Conservation (phyloP, 192 early-diverging fungal species). For the Chytriomyces sp. region DNA sequence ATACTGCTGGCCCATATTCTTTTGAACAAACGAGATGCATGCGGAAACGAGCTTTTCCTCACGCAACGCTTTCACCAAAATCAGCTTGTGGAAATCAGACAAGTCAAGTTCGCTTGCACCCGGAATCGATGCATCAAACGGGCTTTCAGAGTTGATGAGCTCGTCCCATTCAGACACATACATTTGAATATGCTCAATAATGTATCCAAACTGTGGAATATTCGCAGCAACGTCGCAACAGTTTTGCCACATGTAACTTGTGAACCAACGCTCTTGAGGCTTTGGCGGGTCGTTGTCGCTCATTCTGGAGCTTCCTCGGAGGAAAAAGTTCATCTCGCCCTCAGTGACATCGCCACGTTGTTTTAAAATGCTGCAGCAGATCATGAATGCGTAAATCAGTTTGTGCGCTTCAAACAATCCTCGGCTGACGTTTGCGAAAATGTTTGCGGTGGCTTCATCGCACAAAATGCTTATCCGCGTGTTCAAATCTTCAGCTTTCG, state of each 20-base stretch:
- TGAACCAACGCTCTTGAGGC: constrained; percentile 55
- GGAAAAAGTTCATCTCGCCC: constrained; percentile 64
- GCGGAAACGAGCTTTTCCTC: constrained; percentile 62
- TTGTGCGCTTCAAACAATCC: constrained; percentile 69
- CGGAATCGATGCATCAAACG: constrained; percentile 45
- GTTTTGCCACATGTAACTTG: constrained; percentile 62
- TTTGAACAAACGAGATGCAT: constrained; percentile 58
- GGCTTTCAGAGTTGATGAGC: constrained; percentile 51
- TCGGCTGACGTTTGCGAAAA: constrained; percentile 64
- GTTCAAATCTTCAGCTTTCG: constrained; percentile 52
- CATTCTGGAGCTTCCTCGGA: constrained; percentile 53
- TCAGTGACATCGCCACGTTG: constrained; percentile 52
- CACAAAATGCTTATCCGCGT: constrained; percentile 58
- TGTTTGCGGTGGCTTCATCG: constrained; percentile 55
- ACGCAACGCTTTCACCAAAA: constrained; percentile 60
- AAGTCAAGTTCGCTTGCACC: constrained; percentile 44
- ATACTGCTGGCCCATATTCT: constrained; percentile 59
- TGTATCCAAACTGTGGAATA: constrained; percentile 54
- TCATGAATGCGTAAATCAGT: constrained; percentile 65
- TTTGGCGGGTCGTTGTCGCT: constrained; percentile 47
- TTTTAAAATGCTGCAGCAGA: constrained; percentile 59
- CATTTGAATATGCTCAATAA: constrained; percentile 55
- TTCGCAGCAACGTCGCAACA: constrained; percentile 52
- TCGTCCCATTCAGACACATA: constrained; percentile 58
- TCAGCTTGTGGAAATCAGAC: constrained; percentile 55